phyloP scores from a whole-genome alignment of 208 protist genomes.

The Leishmania gerbilli region DNA sequence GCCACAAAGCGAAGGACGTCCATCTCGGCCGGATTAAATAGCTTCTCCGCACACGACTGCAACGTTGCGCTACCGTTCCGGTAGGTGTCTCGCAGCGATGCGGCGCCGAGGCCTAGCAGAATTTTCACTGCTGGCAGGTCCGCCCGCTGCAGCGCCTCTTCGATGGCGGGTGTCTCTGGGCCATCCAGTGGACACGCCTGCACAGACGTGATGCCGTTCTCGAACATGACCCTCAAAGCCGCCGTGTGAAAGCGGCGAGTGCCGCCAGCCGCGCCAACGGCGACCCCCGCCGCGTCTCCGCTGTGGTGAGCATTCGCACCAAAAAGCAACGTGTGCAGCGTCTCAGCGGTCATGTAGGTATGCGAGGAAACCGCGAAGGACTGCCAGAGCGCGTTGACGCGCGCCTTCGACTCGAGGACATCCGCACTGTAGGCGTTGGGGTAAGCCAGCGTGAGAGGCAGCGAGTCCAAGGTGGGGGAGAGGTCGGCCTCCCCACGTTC shows the following conservation, averaged over 20 bases:
- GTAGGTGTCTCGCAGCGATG: constrained; percentile 48
- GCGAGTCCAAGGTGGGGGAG: neutral
- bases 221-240: constrained; percentile 44
- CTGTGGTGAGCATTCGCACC: neutral
- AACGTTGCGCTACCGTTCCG: constrained; percentile 44
- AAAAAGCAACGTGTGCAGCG: constrained; percentile 63
- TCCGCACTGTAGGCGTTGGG: constrained; percentile 53
- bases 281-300: neutral
- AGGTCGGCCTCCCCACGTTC: neutral
- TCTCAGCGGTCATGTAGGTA: constrained; percentile 65
- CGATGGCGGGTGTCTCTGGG: constrained; percentile 50
- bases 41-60: constrained; percentile 38
- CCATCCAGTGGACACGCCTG: constrained; percentile 51
- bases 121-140: constrained; percentile 43
- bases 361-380: constrained; percentile 48
- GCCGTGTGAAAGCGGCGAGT: constrained; percentile 22
- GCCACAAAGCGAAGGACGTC: constrained; percentile 35
- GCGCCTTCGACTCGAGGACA: constrained; percentile 42
- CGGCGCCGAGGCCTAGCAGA: constrained; percentile 56
- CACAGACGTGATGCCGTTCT: constrained; percentile 53
- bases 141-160: constrained; percentile 49
- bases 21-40: constrained; percentile 43
- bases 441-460: constrained; percentile 27
- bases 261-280: neutral
- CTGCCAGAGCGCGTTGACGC: constrained; percentile 49